These are phyloP conservation scores for Alternaria ethzedia DNA, from an alignment of 2,329 filamentous ascomycete species.

Conservation along the genomic window DNA sequence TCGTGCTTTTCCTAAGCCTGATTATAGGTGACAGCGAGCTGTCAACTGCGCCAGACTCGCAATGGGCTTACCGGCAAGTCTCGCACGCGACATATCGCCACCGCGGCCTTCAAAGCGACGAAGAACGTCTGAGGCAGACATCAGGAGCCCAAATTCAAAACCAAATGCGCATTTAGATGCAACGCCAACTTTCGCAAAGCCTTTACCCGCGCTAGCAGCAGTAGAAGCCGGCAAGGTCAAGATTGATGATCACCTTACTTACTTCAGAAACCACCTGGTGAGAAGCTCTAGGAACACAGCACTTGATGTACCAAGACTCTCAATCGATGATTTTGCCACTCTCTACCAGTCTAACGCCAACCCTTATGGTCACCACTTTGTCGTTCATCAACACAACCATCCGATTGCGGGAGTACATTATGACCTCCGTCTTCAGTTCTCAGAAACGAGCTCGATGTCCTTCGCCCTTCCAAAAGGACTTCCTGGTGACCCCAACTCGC, in stretches of 20 bases:
- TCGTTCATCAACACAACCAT: constrained; percentile 77
- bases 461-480: constrained; percentile 57
- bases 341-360: constrained; percentile 58
- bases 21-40: not conserved
- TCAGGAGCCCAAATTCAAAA: not conserved
- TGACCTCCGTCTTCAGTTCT: constrained; percentile 74
- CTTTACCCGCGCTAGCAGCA: constrained; percentile 46
- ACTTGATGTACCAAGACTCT: constrained; percentile 42
- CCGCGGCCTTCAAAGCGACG: constrained; percentile 24
- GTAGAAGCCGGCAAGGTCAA: constrained; percentile 60
- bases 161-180: not conserved
- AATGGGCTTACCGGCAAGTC: constrained; percentile 26
- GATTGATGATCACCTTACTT: constrained; percentile 57
- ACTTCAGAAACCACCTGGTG: constrained; percentile 54
- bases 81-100: constrained; percentile 32
- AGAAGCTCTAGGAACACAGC: constrained; percentile 17
- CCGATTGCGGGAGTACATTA: constrained; percentile 72
- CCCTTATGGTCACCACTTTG: constrained; percentile 60
- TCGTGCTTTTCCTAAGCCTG: not conserved
- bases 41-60: not conserved
- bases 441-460: constrained; percentile 68
- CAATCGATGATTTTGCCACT: constrained; percentile 51
- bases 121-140: constrained; percentile 7
- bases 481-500: constrained; percentile 51
- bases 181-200: not conserved